phyloP scores from a whole-genome alignment of 768 basidiomycete genomes.

The Lactifluus echinatus region DNA sequence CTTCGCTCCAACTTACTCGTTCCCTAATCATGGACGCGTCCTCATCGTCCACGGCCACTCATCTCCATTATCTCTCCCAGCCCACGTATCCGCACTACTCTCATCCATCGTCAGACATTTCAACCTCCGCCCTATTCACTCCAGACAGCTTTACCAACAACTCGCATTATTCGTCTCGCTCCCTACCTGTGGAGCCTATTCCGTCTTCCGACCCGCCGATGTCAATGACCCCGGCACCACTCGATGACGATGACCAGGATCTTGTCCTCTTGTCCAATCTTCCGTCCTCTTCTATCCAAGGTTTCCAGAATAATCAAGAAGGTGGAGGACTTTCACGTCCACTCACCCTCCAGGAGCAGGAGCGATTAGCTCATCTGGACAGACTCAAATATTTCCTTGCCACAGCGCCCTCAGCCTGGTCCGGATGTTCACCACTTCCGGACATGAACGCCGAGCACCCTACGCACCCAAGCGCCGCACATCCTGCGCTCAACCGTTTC shows the following conservation, averaged over 20 bases:
- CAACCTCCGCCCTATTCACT: constrained; percentile 10
- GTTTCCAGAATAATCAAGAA: constrained; percentile 10
- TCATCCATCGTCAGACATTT: constrained; percentile 6
- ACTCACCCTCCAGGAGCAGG: constrained; percentile 55
- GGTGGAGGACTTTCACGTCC: constrained; percentile 40
- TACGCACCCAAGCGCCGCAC: constrained; percentile 43
- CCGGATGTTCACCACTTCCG: constrained; percentile 29
- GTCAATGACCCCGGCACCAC: constrained; percentile 14
- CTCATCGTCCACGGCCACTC: constrained; percentile 5
- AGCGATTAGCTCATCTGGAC: constrained; percentile 67
- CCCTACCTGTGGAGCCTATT: constrained; percentile 7
- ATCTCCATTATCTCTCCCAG: constrained; percentile 13
- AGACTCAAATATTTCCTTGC: constrained; percentile 84
- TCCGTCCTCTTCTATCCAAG: constrained; percentile 13
- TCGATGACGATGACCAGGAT: constrained; percentile 20
- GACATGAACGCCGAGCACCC: constrained; percentile 15
- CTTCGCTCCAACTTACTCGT: constrained; percentile 2
- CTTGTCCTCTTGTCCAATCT: constrained; percentile 15
- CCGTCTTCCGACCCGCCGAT: constrained; percentile 8
- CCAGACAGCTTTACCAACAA: neutral
- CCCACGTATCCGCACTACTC: constrained; percentile 16
- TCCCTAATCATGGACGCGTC: constrained; percentile 14
- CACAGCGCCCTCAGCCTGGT: constrained; percentile 75
- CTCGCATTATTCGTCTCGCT: constrained; percentile 2
- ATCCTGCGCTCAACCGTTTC: constrained; percentile 80